A percentile compares a stretch with the other conserved stretches of the same genome.
phyloP scores from a whole-genome alignment of 73 alveolate species.

The Paramecium tetraurelia region DNA sequence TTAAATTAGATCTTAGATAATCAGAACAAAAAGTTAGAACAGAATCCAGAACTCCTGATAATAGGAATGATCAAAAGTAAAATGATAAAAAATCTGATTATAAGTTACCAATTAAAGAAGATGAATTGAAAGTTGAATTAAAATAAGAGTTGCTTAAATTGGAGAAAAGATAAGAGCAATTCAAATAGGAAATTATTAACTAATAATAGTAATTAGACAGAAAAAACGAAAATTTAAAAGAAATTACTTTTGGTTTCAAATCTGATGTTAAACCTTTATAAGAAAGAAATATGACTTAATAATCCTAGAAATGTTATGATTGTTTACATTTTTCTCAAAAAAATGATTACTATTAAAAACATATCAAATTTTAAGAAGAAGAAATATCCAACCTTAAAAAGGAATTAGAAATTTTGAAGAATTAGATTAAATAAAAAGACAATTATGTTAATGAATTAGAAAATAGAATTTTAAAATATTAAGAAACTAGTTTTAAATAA shows the following conservation, averaged over 20 bases:
- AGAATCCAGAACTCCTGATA: conserved; percentile 2
- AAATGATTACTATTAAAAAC: not conserved
- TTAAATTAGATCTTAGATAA: not conserved
- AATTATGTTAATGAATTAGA: conserved; percentile 31
- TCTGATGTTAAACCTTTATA: not conserved
- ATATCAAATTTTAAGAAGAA: conserved; percentile 6
- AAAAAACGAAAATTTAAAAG: not conserved
- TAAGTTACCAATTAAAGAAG: not conserved
- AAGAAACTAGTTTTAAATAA: not conserved
- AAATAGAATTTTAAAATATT: conserved; percentile 1
- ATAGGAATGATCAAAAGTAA: not conserved
- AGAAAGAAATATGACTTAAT: not conserved
- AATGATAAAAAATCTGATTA: not conserved
- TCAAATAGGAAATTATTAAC: not conserved
- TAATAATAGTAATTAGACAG: not conserved
- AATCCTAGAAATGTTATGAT: not conserved
- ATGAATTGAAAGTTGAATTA: not conserved
- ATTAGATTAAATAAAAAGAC: conserved; percentile 21
- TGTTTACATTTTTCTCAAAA: not conserved
- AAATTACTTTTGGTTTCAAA: not conserved
- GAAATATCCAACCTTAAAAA: not conserved
- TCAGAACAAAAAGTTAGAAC: not conserved
- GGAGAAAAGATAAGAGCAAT: not conserved
- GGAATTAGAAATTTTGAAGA: conserved; percentile 1
- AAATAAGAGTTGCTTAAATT: not conserved